Evolutionary conservation across 352 stramenopile genomes (phyloP), one percentile per base, ranked within the genome.

Genomic region (Phytopythium litorale): DNA sequence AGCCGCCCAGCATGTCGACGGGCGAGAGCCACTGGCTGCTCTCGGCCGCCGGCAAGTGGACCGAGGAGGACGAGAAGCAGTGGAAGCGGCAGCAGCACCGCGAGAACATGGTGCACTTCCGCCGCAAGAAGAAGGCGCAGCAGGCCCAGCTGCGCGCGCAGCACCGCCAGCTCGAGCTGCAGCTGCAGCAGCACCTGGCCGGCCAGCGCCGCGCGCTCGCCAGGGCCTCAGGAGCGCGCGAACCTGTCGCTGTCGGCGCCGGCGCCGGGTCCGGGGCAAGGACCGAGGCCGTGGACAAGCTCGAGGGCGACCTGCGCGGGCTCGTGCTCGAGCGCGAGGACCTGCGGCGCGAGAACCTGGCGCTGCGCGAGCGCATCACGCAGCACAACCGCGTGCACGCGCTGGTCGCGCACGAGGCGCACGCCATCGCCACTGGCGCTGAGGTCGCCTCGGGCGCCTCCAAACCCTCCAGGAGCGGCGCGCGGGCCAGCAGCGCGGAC

Each of bases 41-140:
- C 52, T 80, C 72, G 38, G 68, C 72, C 35, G 72, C 67, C 0
- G 72, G 72, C 40, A 72, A 70, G 58, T 80, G 72, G 72, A 80
- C 72, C 25, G 70, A 76, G 42, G 72, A 80, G 51, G 72, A 80
- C 60, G 70, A 80, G 60, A 80, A 76, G 65, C 63, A 76, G 58
- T 80, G 72, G 72, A 80, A 80, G 56, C 72, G 72, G 21, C 66
- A 80, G 58, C 72, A 80, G 35, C 72, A 80, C 58, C 72, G 72
- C 21, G 72, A 80, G 58, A 80, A 80, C 62, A 80, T 80, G 72
- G 72, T 80, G 25, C 76, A 75, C 58, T 80, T 80, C 70, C 67
- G 72, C 21, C 70, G 64, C 43, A 80, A 80, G 70, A 80, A 80
- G 72, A 80, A 80, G 63, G 72, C 67, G 54, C 70, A 78, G 62